Conservation (phyloP, 495 filamentous ascomycete species). For the Daldinia loculata region DNA sequence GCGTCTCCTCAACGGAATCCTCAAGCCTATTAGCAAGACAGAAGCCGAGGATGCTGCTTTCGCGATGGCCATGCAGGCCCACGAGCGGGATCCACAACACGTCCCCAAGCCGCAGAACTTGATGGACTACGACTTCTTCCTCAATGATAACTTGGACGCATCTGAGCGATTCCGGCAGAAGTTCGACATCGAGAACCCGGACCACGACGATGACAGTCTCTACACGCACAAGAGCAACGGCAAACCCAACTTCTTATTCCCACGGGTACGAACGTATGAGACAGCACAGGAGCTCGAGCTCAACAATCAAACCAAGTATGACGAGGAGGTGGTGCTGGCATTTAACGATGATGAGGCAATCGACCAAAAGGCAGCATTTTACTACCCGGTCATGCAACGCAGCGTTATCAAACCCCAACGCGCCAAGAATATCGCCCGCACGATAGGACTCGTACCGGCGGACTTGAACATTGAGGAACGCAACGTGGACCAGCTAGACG, state of each 20-base stretch:
- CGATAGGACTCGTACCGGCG: conserved; percentile 46
- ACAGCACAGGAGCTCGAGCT: conserved; percentile 72
- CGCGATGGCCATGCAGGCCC: conserved; percentile 63
- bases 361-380: conserved; percentile 77
- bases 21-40: conserved; percentile 69
- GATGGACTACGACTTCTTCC: conserved; percentile 84
- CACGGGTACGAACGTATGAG: conserved; percentile 83
- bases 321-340: conserved; percentile 63
- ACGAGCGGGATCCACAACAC: conserved; percentile 68
- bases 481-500: conserved; percentile 55
- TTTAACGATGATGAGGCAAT: conserved; percentile 57
- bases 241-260: conserved; percentile 71
- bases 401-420: conserved; percentile 64
- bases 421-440: conserved; percentile 63
- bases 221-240: conserved; percentile 65
- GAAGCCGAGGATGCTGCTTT: conserved; percentile 60
- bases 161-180: conserved; percentile 73
- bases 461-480: conserved; percentile 51
- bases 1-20: conserved; percentile 80
- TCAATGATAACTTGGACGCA: conserved; percentile 65
- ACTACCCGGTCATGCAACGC: conserved; percentile 84
- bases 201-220: conserved; percentile 70
- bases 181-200: conserved; percentile 74
- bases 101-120: conserved; percentile 68
- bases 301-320: conserved; percentile 70